These are phyloP conservation scores for Coprinopsis cinerea DNA, from an alignment of 768 basidiomycete species.

Conservation along the genomic window DNA sequence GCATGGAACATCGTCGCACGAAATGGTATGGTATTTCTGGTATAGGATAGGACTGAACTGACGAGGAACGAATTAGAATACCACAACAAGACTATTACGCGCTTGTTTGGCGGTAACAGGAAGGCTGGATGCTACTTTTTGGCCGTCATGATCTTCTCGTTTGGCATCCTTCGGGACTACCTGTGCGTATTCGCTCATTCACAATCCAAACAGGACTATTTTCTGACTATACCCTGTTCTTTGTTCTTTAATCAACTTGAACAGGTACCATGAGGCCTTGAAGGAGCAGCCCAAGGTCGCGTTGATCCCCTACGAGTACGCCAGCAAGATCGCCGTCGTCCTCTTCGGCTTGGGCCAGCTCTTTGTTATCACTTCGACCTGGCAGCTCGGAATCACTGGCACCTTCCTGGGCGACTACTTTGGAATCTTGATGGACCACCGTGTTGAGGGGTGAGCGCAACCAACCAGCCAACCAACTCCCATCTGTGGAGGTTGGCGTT, in stretches of 20 bases:
- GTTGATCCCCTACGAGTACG: slow-evolving; percentile 60
- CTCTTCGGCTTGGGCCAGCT: slow-evolving; percentile 71
- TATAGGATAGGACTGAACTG: background rate
- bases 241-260: background rate
- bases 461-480: background rate
- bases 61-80: slow-evolving; percentile 33
- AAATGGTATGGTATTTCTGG: slow-evolving; percentile 59
- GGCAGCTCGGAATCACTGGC: slow-evolving; percentile 87
- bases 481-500: background rate
- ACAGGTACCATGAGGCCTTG: slow-evolving; percentile 73
- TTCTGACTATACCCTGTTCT: too few relatives aligned
- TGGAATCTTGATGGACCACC: slow-evolving; percentile 79
- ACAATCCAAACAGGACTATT: background rate
- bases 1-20: slow-evolving; percentile 96
- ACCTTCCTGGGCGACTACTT: slow-evolving; percentile 88
- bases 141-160: slow-evolving; percentile 75
- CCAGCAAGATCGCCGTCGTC: slow-evolving; percentile 50
- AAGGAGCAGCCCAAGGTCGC: slow-evolving; percentile 65
- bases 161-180: slow-evolving; percentile 80
- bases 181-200: slow-evolving; percentile 47
- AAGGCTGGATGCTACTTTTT: slow-evolving; percentile 82
- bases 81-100: slow-evolving; percentile 83
- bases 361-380: slow-evolving; percentile 87
- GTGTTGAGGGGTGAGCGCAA: slow-evolving; percentile 65
- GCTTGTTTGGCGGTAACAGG: slow-evolving; percentile 70